Conservation (phyloP, 2,329 filamentous ascomycete genomes). For the Fusarium cicatricum region DNA sequence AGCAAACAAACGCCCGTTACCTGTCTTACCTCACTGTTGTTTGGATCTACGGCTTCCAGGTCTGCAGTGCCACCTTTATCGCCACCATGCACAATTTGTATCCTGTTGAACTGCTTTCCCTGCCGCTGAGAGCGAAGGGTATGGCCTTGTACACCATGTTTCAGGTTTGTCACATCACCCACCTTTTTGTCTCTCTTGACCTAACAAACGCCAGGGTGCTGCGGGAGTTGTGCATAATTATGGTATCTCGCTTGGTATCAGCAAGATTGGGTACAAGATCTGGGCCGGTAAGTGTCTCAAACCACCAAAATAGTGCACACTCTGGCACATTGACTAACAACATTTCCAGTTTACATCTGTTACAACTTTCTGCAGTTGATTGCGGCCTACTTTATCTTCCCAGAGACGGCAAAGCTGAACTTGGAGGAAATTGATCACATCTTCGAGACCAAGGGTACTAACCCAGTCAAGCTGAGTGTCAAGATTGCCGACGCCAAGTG, state of each 20-base stretch:
- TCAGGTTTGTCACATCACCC: constrained; percentile 5
- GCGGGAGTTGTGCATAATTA: constrained; percentile 36
- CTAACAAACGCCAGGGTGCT: constrained; percentile 12
- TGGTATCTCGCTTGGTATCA: constrained; percentile 33
- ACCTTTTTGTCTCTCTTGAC: not conserved
- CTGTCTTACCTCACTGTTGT: constrained; percentile 24
- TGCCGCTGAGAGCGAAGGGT: constrained; percentile 34
- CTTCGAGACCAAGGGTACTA: constrained; percentile 32
- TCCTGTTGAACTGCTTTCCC: constrained; percentile 34
- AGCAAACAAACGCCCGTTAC: constrained; percentile 3
- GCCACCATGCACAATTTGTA: constrained; percentile 39
- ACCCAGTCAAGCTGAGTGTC: constrained; percentile 19
- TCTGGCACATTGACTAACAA: not conserved
- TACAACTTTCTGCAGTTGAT: constrained; percentile 32
- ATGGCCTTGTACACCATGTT: constrained; percentile 39
- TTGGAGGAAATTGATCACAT: constrained; percentile 38
- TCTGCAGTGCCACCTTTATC: constrained; percentile 37
- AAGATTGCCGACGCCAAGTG: constrained; percentile 27
- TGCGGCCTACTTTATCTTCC: constrained; percentile 33
- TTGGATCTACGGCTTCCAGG: constrained; percentile 36
- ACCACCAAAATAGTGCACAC: no score
- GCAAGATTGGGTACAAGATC: constrained; percentile 34
- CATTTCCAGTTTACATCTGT: constrained; percentile 25
- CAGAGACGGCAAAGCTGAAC: constrained; percentile 34
- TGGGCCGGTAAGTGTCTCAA: constrained; percentile 14